Base-by-base conservation (phyloP, 768 basidiomycete species). In the Panellus pusillus region DNA sequence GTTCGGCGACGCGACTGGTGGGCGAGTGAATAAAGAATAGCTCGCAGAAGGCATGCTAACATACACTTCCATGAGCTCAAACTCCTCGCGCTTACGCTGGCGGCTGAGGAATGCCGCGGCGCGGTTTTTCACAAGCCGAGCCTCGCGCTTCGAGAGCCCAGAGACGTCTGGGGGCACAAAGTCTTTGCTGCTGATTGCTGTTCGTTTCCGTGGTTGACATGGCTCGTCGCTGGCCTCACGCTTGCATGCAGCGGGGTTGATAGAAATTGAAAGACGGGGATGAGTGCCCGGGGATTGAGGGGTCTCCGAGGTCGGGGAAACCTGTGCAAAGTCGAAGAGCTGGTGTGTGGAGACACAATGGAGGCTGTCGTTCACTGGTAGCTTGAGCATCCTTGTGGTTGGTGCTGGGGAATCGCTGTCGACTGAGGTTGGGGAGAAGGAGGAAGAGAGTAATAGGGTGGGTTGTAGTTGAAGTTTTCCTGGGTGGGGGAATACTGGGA, bases 41-140 rank as follows among this genome's bases (percentile, higher is more conserved):
- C 28, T 47, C 39, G 47, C 53, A 63, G 60, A 44, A 53, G 55
- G 44, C 41, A 51, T 64, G 32, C 32, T 64, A 51, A 84, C 88
- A 74, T 74, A 93, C 90, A 88, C 72, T 77, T 93, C 92, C 89
- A 94, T 93, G 64, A 68, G 76, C 72, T 94, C 92, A 65, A 92
- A 94, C 73, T 93, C 91, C 72, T 94, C 92, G 51, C 92, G 83
- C 71, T 94, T 94, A 63, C 92, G 80, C 70, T 94, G 92, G 68
- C 92, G 79, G 72, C 86, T 88, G 66, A 94, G 86, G 75, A 94
- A 94, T 54, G 92, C 92, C 11, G 92, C 92, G 12, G 92, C 92
- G 52, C 92, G 81, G 73, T 94, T 94, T 78, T 94, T 94, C 52
- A 94, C 89, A 9, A 94, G 80, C 47, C 92, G 84, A 55, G 92